phyloP scores from a whole-genome alignment of 805 yeast species.

The Jamesozyma jinghongensis region DNA sequence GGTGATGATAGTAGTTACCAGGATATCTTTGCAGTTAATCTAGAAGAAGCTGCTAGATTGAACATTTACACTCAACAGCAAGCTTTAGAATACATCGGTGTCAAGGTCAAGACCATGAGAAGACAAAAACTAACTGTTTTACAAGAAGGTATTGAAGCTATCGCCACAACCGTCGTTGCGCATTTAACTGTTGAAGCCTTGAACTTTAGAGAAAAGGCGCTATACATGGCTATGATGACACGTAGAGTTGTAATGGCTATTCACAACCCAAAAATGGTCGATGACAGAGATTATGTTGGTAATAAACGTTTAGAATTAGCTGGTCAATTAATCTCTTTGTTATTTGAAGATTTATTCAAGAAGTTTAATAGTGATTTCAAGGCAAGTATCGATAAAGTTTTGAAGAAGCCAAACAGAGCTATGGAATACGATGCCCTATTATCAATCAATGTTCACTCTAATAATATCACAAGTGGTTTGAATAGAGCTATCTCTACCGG shows the following conservation, averaged over 20 bases:
- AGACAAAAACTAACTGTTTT: slow-evolving; percentile 72
- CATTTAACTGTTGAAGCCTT: slow-evolving; percentile 78
- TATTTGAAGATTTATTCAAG: slow-evolving; percentile 95
- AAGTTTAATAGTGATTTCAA: slow-evolving; percentile 93
- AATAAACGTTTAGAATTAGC: slow-evolving; percentile 95
- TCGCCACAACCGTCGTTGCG: slow-evolving; percentile 93
- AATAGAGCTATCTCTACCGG: slow-evolving; percentile 97
- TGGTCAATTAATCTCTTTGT: slow-evolving; percentile 89
- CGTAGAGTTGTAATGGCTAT: slow-evolving; percentile 93
- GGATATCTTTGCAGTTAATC: slow-evolving; percentile 83
- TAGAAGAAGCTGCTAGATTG: slow-evolving; percentile 83
- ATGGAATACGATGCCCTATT: slow-evolving; percentile 90
- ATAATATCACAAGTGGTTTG: slow-evolving; percentile 87
- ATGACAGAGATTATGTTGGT: slow-evolving; percentile 97
- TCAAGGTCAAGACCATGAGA: slow-evolving; percentile 85
- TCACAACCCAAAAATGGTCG: slow-evolving; percentile 91
- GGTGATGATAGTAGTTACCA: slow-evolving; percentile 84
- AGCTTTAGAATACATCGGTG: slow-evolving; percentile 85
- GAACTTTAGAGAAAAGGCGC: slow-evolving; percentile 88
- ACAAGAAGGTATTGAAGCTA: slow-evolving; percentile 95
- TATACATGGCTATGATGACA: slow-evolving; percentile 93
- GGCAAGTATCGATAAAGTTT: slow-evolving; percentile 84
- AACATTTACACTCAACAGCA: slow-evolving; percentile 88
- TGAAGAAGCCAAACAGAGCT: slow-evolving; percentile 89
- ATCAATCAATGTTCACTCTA: slow-evolving; percentile 83